Percentiles rank a stretch among this genome's conserved stretches.
These are phyloP conservation scores for Jamesozyma rosinii DNA, from an alignment of 805 yeast species.

Conservation along the genomic window DNA sequence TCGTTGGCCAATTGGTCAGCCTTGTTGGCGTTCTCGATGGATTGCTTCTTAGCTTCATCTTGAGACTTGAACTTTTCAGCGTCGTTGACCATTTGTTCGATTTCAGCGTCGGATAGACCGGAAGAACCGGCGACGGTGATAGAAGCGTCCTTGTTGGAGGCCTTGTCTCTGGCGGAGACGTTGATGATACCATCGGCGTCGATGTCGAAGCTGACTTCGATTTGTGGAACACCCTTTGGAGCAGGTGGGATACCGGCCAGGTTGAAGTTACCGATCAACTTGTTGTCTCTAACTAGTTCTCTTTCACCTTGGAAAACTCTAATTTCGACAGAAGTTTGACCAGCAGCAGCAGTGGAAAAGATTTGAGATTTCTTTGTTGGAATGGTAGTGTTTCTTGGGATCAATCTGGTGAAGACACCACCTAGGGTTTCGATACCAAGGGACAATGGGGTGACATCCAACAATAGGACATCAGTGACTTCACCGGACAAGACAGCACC, in stretches of 20 bases:
- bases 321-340: slow-evolving; percentile 93
- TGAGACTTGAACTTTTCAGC: slow-evolving; percentile 84
- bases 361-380: slow-evolving; percentile 95
- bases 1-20: slow-evolving; percentile 77
- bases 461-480: slow-evolving; percentile 80
- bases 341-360: slow-evolving; percentile 92
- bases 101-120: slow-evolving; percentile 82
- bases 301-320: slow-evolving; percentile 99
- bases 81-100: slow-evolving; percentile 82
- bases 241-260: slow-evolving; percentile 84
- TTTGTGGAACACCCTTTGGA: slow-evolving; percentile 78
- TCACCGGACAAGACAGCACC: slow-evolving; percentile 95
- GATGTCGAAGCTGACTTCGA: slow-evolving; percentile 85
- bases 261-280: slow-evolving; percentile 93
- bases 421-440: slow-evolving; percentile 96
- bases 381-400: slow-evolving; percentile 86
- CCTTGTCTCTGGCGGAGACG: slow-evolving; percentile 90
- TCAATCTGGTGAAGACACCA: slow-evolving; percentile 89
- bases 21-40: slow-evolving; percentile 70
- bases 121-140: slow-evolving; percentile 95
- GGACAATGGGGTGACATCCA: slow-evolving; percentile 82
- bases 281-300: slow-evolving; percentile 95
- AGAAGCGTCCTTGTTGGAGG: slow-evolving; percentile 86
- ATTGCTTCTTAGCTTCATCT: slow-evolving; percentile 77
- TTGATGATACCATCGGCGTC: slow-evolving; percentile 97